phyloP scores from a whole-genome alignment of 148 eudicot genomes.

The Diospyros kaki region DNA sequence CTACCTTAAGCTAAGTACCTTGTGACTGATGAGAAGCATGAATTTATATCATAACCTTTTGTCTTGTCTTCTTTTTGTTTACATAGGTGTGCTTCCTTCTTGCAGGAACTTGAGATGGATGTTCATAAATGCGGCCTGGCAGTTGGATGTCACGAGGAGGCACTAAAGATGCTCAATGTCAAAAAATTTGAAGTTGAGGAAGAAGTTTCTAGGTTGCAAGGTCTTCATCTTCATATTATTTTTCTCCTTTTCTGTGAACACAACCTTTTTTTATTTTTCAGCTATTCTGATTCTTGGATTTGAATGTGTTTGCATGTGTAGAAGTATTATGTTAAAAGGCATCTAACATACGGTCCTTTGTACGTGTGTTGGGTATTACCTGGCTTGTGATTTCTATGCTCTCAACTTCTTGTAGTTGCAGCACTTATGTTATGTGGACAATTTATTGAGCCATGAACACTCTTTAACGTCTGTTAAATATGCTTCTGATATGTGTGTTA shows the following conservation, averaged over 20 bases:
- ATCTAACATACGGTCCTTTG: too few relatives aligned
- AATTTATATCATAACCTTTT: neutral
- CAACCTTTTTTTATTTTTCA: too few relatives aligned
- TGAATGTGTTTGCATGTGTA: too few relatives aligned
- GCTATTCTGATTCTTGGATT: too few relatives aligned
- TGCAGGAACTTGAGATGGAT: slow-evolving; percentile 42
- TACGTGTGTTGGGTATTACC: too few relatives aligned
- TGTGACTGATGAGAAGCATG: neutral
- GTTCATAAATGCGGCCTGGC: slow-evolving; percentile 4
- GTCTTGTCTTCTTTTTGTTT: neutral
- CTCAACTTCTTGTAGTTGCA: too few relatives aligned
- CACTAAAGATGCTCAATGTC: slow-evolving; percentile 10
- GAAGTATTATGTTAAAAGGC: too few relatives aligned
- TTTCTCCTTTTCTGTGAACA: neutral
- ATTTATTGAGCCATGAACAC: too few relatives aligned
- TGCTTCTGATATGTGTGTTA: too few relatives aligned
- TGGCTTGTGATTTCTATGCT: too few relatives aligned
- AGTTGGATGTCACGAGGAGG: slow-evolving; percentile 21
- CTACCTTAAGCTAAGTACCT: neutral
- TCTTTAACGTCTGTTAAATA: too few relatives aligned
- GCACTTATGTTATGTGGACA: too few relatives aligned
- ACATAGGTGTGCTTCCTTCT: slow-evolving; percentile 1
- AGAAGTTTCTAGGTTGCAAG: slow-evolving; percentile 35
- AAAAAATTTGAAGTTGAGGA: slow-evolving; percentile 7
- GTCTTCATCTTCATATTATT: slow-evolving; percentile 19